These are phyloP conservation scores for Aureobasidium sp. DNA, from an alignment of 2,329 filamentous ascomycete species.

Conservation along the genomic window DNA sequence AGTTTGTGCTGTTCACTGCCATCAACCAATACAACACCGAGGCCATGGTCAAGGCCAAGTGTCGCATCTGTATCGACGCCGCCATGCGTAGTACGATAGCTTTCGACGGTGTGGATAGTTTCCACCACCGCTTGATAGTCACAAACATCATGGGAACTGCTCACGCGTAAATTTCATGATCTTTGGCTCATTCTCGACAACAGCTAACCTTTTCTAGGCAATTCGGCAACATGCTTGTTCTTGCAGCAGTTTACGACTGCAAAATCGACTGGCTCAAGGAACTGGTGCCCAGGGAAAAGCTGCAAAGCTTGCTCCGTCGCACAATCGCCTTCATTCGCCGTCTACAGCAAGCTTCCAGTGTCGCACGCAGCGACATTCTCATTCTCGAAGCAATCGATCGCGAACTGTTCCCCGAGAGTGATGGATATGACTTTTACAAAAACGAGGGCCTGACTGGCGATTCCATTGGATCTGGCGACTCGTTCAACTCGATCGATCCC, in stretches of 20 bases:
- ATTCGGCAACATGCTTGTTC: constrained; percentile 92
- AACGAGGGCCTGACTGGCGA: constrained; percentile 3
- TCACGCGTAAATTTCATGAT: constrained; percentile 65
- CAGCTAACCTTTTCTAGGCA: constrained; percentile 48
- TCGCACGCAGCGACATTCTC: neutral
- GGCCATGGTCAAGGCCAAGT: constrained; percentile 22
- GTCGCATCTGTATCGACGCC: constrained; percentile 53
- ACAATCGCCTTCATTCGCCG: constrained; percentile 64
- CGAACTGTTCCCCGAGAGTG: neutral
- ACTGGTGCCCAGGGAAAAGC: constrained; percentile 46
- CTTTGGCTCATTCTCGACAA: neutral
- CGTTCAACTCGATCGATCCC: neutral
- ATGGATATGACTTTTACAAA: neutral
- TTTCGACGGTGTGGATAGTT: constrained; percentile 61
- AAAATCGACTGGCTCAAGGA: constrained; percentile 42
- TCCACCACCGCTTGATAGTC: constrained; percentile 54
- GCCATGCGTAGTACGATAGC: constrained; percentile 78
- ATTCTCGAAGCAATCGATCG: constrained; percentile 9
- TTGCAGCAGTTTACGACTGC: constrained; percentile 71
- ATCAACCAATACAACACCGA: constrained; percentile 23
- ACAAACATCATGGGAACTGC: constrained; percentile 96
- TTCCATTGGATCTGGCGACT: constrained; percentile 40
- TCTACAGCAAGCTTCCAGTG: neutral
- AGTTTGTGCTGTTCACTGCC: constrained; percentile 27
- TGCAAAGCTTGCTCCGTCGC: constrained; percentile 55